A percentile compares a stretch with the other conserved stretches of the same genome.
Conservation (phyloP, 2,329 filamentous ascomycete genomes). For the Fusarium torulosum region DNA sequence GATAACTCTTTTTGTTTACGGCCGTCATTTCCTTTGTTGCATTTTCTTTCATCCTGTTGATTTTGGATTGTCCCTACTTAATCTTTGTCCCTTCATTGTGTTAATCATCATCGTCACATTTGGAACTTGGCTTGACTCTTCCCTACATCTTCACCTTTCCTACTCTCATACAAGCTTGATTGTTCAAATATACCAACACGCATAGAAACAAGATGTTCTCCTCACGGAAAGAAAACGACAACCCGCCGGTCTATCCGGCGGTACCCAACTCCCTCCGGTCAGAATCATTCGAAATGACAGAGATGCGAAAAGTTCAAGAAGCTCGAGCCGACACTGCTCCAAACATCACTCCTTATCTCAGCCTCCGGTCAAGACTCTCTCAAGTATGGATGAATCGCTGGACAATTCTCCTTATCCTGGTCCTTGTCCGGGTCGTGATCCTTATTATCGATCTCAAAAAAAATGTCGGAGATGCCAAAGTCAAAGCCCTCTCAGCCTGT, state of each 20-base stretch:
- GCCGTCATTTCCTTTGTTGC: constrained; percentile 38
- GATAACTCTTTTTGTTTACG: constrained; percentile 29
- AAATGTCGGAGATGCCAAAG: constrained; percentile 80
- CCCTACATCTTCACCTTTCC: constrained; percentile 18
- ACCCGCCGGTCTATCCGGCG: constrained; percentile 52
- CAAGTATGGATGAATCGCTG: constrained; percentile 98
- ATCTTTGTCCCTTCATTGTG: constrained; percentile 29
- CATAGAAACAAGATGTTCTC: constrained; percentile 55
- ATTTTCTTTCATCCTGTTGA: constrained; percentile 31
- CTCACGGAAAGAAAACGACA: constrained; percentile 51
- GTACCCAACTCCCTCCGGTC: constrained; percentile 56
- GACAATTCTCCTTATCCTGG: constrained; percentile 89
- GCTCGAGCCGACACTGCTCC: constrained; percentile 69
- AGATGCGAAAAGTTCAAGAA: constrained; percentile 50
- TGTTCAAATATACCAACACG: constrained; percentile 45
- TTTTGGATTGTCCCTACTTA: constrained; percentile 31
- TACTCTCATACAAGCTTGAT: constrained; percentile 23
- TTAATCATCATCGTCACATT: constrained; percentile 27
- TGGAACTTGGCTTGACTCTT: constrained; percentile 10
- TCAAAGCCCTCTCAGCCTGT: constrained; percentile 88
- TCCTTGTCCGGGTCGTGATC: constrained; percentile 84
- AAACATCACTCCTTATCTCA: constrained; percentile 89
- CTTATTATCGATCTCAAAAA: constrained; percentile 78
- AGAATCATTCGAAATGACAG: constrained; percentile 54
- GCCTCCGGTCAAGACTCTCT: constrained; percentile 87